These are phyloP conservation scores for Ogataea corticis DNA, from an alignment of 805 yeast genomes.

Conservation along the genomic window DNA sequence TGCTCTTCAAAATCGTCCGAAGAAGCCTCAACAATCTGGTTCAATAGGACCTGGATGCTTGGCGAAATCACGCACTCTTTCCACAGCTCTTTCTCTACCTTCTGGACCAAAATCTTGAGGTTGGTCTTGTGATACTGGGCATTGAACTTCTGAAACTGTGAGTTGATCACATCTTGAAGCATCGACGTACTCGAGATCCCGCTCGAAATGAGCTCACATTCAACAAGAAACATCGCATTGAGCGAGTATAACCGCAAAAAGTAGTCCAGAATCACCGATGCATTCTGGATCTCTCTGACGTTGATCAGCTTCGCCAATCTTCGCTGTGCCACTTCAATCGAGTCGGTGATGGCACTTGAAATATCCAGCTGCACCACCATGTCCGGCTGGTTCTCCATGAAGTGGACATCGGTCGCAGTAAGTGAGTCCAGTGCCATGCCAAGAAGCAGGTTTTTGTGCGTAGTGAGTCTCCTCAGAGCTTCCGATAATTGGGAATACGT, in stretches of 20 bases:
- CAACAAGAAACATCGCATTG: slow-evolving; percentile 68
- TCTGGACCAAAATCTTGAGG: slow-evolving; percentile 44
- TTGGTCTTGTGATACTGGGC: slow-evolving; percentile 54
- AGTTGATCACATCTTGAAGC: slow-evolving; percentile 66
- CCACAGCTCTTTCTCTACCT: slow-evolving; percentile 77
- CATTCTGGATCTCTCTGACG: slow-evolving; percentile 72
- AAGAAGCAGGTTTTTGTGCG: slow-evolving; percentile 76
- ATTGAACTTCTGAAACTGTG: slow-evolving; percentile 63
- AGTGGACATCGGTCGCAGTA: slow-evolving; percentile 29
- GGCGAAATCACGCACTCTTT: slow-evolving; percentile 61
- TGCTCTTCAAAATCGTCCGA: slow-evolving; percentile 42
- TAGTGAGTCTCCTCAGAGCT: slow-evolving; percentile 68
- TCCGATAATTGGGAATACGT: slow-evolving; percentile 69
- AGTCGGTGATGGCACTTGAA: slow-evolving; percentile 60
- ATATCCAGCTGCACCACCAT: slow-evolving; percentile 64
- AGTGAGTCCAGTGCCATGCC: slow-evolving; percentile 62
- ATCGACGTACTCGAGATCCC: slow-evolving; percentile 61
- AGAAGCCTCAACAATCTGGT: slow-evolving; percentile 50
- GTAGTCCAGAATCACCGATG: slow-evolving; percentile 54
- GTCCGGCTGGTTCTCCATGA: slow-evolving; percentile 34
- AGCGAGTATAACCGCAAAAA: slow-evolving; percentile 69
- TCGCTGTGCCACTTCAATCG: slow-evolving; percentile 70
- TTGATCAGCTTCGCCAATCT: slow-evolving; percentile 76
- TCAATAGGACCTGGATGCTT: slow-evolving; percentile 48
- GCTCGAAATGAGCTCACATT: slow-evolving; percentile 74